A percentile compares a stretch with the other conserved stretches of the same genome.
Conservation (phyloP, 768 basidiomycete genomes). For the Lentinula guzmanii region DNA sequence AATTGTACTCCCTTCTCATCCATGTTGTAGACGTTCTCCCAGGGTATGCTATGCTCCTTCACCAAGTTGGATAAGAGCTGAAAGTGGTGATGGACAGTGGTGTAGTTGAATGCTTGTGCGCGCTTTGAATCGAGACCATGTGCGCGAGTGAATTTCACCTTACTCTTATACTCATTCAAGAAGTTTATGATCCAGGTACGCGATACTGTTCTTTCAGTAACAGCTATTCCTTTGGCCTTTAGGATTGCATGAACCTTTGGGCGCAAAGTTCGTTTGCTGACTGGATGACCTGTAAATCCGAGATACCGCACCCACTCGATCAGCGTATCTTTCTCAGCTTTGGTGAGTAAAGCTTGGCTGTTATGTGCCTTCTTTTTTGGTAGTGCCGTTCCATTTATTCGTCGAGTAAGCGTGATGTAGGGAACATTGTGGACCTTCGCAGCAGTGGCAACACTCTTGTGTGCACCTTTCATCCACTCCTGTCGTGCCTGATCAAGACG, state of each 20-base stretch:
- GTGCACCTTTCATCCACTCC: no score
- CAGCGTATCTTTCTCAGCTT: neutral
- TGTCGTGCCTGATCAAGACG: no score
- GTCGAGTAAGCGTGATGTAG: no score
- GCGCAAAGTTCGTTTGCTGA: neutral
- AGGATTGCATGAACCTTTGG: neutral
- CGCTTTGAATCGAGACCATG: constrained; percentile 25
- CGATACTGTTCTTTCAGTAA: neutral
- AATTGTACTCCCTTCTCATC: constrained; percentile 23
- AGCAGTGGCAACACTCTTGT: no score
- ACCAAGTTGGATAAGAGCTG: constrained; percentile 11
- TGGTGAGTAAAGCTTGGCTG: neutral
- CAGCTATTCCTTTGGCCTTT: neutral
- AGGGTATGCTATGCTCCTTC: constrained; percentile 16
- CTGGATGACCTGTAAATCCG: neutral
- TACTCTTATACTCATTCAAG: neutral
- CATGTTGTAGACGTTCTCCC: constrained; percentile 22
- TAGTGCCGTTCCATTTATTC: neutral
- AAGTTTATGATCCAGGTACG: no score
- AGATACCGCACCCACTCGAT: neutral
- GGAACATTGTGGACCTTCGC: no score
- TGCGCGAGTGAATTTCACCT: neutral
- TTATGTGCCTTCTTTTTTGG: neutral
- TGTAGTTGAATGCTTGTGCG: constrained; percentile 25
- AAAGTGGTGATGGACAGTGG: constrained; percentile 22